These are phyloP conservation scores for Conidiobolus incongruus DNA, from an alignment of 371 early-diverging fungal genomes.

Conservation along the genomic window DNA sequence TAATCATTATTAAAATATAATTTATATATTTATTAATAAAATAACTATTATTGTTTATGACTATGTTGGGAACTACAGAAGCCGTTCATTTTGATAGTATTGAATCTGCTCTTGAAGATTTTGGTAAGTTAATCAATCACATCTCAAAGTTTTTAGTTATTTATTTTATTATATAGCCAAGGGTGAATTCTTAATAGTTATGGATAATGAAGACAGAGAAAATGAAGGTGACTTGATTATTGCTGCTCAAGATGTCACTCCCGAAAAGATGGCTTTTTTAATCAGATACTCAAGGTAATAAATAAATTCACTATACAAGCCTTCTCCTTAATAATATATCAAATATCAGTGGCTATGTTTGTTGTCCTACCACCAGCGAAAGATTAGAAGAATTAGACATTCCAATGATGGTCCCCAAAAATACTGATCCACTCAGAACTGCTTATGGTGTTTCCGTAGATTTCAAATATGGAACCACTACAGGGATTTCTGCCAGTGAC, in stretches of 20 bases:
- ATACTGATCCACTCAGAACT: constrained; percentile 71
- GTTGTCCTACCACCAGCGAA: constrained; percentile 54
- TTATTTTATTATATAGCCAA: constrained; percentile 18
- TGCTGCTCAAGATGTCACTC: too few species aligned
- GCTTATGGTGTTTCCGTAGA: constrained; percentile 87
- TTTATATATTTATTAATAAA: too few species aligned
- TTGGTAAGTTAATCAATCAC: constrained; percentile 21
- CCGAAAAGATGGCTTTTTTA: constrained; percentile 86
- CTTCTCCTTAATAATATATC: neutral
- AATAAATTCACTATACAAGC: neutral
- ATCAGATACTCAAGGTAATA: constrained; percentile 68
- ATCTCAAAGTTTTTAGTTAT: too few species aligned
- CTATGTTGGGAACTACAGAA: too few species aligned
- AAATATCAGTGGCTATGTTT: constrained; percentile 59
- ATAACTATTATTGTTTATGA: too few species aligned
- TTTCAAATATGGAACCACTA: constrained; percentile 57
- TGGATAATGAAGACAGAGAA: constrained; percentile 92
- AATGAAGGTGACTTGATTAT: constrained; percentile 97
- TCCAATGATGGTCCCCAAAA: constrained; percentile 82
- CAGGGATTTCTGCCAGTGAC: constrained; percentile 87
- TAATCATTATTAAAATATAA: too few species aligned
- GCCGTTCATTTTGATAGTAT: constrained; percentile 70
- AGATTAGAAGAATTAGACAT: constrained; percentile 58
- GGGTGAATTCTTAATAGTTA: constrained; percentile 73
- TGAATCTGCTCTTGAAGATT: constrained; percentile 42